Evolutionary conservation across 208 protist species (phyloP).

Genomic region (Tetramitus jugosus): DNA sequence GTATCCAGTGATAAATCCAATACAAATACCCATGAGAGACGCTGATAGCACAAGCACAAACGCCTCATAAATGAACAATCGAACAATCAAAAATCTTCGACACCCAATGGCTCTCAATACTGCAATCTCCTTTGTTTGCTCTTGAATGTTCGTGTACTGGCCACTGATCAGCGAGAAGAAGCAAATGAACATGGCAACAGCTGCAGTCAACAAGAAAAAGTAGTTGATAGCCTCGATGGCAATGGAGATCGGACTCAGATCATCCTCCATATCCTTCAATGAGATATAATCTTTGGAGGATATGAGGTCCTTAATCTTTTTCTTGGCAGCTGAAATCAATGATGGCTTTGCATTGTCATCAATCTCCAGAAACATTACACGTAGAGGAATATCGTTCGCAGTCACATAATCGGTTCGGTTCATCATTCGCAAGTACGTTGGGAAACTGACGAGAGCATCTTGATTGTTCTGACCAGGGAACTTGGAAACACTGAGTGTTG

Average conservation of each 20-base stretch:
- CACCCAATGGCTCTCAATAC: slow-evolving; percentile 78
- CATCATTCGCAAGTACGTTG: background rate
- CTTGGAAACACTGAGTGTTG: background rate
- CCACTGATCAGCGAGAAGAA: slow-evolving; percentile 84
- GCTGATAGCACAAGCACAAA: slow-evolving; percentile 78
- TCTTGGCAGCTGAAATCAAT: no score
- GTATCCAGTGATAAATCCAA: slow-evolving; percentile 74
- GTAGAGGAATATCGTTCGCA: no score
- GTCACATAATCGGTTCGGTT: background rate
- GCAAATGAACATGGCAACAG: slow-evolving; percentile 79
- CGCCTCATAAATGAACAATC: slow-evolving; percentile 86
- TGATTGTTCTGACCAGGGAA: background rate
- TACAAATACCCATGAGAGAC: slow-evolving; percentile 70
- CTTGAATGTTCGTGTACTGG: slow-evolving; percentile 76
- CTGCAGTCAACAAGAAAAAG: slow-evolving; percentile 73
- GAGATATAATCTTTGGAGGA: no score
- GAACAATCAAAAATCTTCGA: slow-evolving; percentile 53
- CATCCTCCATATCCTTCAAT: background rate
- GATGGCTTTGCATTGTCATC: no score
- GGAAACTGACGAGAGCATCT: background rate
- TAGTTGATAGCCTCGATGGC: slow-evolving; percentile 59
- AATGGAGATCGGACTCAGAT: background rate
- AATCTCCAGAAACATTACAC: no score
- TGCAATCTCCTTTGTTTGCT: slow-evolving; percentile 87
- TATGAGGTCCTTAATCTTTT: no score